phyloP scores from a whole-genome alignment of 345 rosid genomes.

The Euphorbia peplus region DNA sequence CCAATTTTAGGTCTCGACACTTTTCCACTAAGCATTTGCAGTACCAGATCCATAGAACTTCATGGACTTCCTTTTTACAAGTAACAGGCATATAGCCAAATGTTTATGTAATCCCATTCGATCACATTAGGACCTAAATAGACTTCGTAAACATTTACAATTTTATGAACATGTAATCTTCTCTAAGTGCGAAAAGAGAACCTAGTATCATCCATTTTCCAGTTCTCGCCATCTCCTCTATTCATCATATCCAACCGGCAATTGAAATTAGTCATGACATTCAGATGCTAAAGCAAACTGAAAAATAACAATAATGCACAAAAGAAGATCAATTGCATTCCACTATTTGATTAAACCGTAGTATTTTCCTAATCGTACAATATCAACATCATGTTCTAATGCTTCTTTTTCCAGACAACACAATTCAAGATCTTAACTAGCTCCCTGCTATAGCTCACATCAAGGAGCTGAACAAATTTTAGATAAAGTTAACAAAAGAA shows the following conservation, averaged over 20 bases:
- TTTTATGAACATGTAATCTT: neutral
- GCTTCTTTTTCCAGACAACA: conserved; percentile 5
- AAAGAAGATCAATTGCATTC: neutral
- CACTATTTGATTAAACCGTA: neutral
- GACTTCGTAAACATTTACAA: conserved; percentile 1
- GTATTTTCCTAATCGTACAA: neutral
- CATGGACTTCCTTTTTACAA: no score
- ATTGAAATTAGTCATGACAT: neutral
- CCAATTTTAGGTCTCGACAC: no score
- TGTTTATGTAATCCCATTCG: no score
- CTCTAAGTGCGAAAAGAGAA: neutral
- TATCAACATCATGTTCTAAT: neutral
- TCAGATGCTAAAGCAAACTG: neutral
- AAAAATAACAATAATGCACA: neutral
- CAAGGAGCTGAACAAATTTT: neutral
- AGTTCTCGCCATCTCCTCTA: neutral
- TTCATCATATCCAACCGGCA: neutral
- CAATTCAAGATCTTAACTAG: neutral
- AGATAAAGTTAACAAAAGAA: neutral
- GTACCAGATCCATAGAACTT: no score
- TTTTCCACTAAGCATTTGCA: no score
- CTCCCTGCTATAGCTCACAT: no score
- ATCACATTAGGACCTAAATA: no score
- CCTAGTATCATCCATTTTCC: neutral
- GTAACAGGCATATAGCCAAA: no score